Conservation (phyloP, 768 basidiomycete genomes). For the Tephrocybe sp. region DNA sequence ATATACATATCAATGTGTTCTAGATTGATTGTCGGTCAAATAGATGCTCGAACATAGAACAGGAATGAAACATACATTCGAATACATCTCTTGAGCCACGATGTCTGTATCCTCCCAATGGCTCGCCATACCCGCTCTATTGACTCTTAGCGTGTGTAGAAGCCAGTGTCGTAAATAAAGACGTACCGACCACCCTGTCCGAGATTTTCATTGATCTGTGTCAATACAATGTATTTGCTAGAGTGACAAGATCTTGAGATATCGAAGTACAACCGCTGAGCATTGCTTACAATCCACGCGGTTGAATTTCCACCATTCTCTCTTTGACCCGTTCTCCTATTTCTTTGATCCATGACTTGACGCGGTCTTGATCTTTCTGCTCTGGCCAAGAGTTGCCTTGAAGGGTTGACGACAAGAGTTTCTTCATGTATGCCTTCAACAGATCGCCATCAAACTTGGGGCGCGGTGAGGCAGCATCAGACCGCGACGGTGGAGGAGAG, state of each 20-base stretch:
- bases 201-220: constrained; percentile 81
- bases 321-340: constrained; percentile 84
- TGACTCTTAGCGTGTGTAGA: constrained; percentile 5
- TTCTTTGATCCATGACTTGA: constrained; percentile 79
- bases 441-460: constrained; percentile 73
- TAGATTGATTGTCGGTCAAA: constrained; percentile 27
- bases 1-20: constrained; percentile 63
- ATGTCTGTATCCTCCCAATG: constrained; percentile 89
- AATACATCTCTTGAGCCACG: constrained; percentile 76
- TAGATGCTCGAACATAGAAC: constrained; percentile 11
- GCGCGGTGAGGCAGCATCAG: constrained; percentile 55
- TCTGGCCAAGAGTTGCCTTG: constrained; percentile 67
- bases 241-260: constrained; percentile 13
- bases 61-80: constrained; percentile 56
- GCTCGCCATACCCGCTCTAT: constrained; percentile 76
- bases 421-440: constrained; percentile 80
- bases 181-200: constrained; percentile 84
- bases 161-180: constrained; percentile 9
- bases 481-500: constrained; percentile 63
- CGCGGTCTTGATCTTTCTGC: constrained; percentile 64
- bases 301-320: constrained; percentile 82
- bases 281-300: constrained; percentile 73
- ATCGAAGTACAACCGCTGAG: constrained; percentile 5
- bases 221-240: constrained; percentile 87
- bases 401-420: constrained; percentile 70